These are phyloP conservation scores for Paraglomus brasilianum DNA, from an alignment of 192 early-diverging fungal species.

Conservation along the genomic window DNA sequence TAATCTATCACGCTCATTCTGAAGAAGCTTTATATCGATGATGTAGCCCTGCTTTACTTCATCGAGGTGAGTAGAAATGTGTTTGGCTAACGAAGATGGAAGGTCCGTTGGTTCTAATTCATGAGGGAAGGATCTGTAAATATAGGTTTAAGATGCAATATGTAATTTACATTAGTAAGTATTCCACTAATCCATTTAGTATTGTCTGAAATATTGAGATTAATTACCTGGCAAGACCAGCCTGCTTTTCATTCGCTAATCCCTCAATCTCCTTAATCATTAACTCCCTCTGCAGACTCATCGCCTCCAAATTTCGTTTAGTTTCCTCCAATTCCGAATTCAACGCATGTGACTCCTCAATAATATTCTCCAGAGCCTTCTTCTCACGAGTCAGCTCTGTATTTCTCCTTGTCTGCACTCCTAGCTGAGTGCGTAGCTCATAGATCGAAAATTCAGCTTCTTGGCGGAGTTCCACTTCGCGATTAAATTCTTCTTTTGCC, in stretches of 20 bases:
- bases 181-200: too few species aligned
- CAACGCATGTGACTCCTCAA: constrained; percentile 2
- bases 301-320: constrained; percentile 32
- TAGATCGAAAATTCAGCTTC: constrained; percentile 30
- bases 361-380: neutral
- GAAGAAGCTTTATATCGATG: constrained; percentile 44
- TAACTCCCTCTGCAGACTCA: constrained; percentile 35
- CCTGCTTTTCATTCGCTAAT: constrained; percentile 40
- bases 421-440: constrained; percentile 36
- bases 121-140: constrained; percentile 20
- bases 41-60: constrained; percentile 44
- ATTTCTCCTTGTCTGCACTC: constrained; percentile 1
- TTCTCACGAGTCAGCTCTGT: neutral
- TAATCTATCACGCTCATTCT: constrained; percentile 45
- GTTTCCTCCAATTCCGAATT: constrained; percentile 31
- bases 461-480: constrained; percentile 34
- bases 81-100: too few species aligned
- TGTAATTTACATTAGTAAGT: too few species aligned
- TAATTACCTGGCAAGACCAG: constrained; percentile 42
- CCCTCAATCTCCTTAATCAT: constrained; percentile 38
- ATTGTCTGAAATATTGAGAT: too few species aligned
- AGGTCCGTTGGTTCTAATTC: constrained; percentile 36
- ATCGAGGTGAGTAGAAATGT: too few species aligned
- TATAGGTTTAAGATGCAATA: too few species aligned
- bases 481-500: constrained; percentile 48